phyloP scores from a whole-genome alignment of 164 flowering plant genomes.

The Taxillus chinensis region DNA sequence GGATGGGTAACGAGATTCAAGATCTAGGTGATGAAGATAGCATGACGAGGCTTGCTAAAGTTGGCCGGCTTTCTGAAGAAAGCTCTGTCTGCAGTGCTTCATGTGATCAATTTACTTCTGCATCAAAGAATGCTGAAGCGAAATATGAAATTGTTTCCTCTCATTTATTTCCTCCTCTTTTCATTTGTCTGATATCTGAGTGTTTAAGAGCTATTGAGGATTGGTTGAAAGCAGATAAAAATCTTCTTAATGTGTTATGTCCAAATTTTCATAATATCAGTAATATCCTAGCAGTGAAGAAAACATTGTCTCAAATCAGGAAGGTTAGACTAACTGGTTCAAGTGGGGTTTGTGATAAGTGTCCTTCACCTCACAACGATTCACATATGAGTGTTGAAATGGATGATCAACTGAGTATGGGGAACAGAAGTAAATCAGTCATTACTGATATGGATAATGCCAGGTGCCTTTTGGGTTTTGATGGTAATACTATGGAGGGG shows the following conservation, averaged over 20 bases:
- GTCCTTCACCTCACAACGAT: slow-evolving; percentile 14
- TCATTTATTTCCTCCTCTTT: slow-evolving; percentile 33
- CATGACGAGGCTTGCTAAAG: slow-evolving; percentile 51
- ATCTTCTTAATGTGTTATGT: slow-evolving; percentile 16
- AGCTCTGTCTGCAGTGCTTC: slow-evolving; percentile 48
- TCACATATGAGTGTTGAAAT: slow-evolving; percentile 11
- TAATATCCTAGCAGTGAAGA: slow-evolving; percentile 37
- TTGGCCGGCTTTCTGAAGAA: slow-evolving; percentile 70
- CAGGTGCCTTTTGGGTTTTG: slow-evolving; percentile 9
- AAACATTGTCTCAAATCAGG: slow-evolving; percentile 36
- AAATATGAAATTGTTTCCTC: slow-evolving; percentile 10
- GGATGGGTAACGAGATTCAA: slow-evolving; percentile 12
- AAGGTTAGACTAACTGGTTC: slow-evolving; percentile 26
- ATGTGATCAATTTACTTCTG: slow-evolving; percentile 19
- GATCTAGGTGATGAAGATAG: slow-evolving; percentile 42
- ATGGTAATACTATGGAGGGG: slow-evolving; percentile 25
- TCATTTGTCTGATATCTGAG: slow-evolving; percentile 43
- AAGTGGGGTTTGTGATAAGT: slow-evolving; percentile 17
- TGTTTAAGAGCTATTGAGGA: slow-evolving; percentile 64
- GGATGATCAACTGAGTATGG: slow-evolving; percentile 14
- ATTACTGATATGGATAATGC: slow-evolving; percentile 13
- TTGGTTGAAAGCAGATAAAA: slow-evolving; percentile 47
- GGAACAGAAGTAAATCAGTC: slow-evolving; percentile 10
- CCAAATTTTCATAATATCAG: slow-evolving; percentile 12
- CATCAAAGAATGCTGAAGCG: slow-evolving; percentile 20